Evolutionary conservation across 768 basidiomycete species (phyloP), one percentile per base, ranked within the genome.

Genomic region (Trametes cubensis): DNA sequence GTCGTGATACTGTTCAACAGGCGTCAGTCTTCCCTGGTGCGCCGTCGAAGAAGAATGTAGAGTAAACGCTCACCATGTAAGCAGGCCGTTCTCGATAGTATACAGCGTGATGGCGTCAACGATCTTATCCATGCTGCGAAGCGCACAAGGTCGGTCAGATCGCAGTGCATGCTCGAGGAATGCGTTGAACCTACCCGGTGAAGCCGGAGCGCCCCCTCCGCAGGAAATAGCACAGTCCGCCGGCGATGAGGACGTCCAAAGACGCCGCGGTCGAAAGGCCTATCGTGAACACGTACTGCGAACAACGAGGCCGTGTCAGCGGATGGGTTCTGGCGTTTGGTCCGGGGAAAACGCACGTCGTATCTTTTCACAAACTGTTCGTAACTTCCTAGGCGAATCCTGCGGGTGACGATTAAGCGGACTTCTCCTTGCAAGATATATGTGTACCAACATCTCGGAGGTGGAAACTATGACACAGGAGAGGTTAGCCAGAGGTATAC

Each of bases 231-330:
- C 67, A 68, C 41, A 74, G 60, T 8, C 45, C 59, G 10, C 44
- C 15, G 13, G 73, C 66, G 49, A 72, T 71, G 48, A 70, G 55
- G 21, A 72, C 59, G 55, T 74, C 73, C 17, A 69, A 57, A 25
- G 64, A 62, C 0, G 69, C 57, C 6, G 73, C 67, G 21, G 70
- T 64, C 4, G 58, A 61, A 17, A 72, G 63, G 13, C 71, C 70
- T 15, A 70, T 48, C 5, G 71, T 74, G 46, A 71, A 73, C 13
- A 72, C 58, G 62, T 66, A 72, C 71, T 72, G 59, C 21, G 2
- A 13, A 7, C 28, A n/a, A 10, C 21, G 25, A 17, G 14, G 1
- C 0, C 17, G 10, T 25, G 28, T 21, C 7, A 42, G 21, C 20
- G 18, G 42, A 26, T 42, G 17, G 23, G 14, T 46, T 15, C 2